A percentile compares a stretch with the other conserved stretches of the same genome.
phyloP scores from a whole-genome alignment of 768 basidiomycete genomes.

The Lentinula sp. region DNA sequence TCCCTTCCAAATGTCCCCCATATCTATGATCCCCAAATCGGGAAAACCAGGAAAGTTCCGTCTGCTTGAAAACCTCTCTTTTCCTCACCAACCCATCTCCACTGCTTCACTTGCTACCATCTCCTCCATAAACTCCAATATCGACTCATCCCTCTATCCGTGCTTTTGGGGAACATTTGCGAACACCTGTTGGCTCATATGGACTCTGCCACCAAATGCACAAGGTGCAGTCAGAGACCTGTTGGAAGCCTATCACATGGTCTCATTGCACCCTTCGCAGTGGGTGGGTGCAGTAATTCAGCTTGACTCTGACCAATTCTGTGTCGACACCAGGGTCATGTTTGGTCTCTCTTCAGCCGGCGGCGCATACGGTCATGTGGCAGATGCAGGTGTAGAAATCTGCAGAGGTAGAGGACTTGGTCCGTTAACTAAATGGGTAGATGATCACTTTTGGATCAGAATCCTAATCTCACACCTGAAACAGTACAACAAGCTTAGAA shows the following conservation, averaged over 20 bases:
- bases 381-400: conserved; percentile 17
- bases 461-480: too few species aligned
- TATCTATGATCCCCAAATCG: conserved; percentile 28
- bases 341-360: conserved; percentile 19
- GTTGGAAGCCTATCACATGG: conserved; percentile 24
- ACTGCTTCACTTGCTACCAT: too few species aligned
- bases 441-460: too few species aligned
- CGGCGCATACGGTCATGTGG: conserved; percentile 19
- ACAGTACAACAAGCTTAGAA: conserved; percentile 21
- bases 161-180: conserved; percentile 22
- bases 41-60: conserved; percentile 24
- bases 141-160: conserved; percentile 10
- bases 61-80: conserved; percentile 32
- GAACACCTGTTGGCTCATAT: conserved; percentile 10
- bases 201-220: conserved; percentile 24
- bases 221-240: conserved; percentile 25
- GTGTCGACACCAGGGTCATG: conserved; percentile 16
- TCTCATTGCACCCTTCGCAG: conserved; percentile 21
- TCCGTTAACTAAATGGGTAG: conserved; percentile 19
- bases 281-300: conserved; percentile 21
- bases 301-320: conserved; percentile 11
- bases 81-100: conserved; percentile 11
- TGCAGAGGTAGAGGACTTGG: conserved; percentile 19
- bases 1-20: conserved; percentile 31
- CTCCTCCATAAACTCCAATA: background rate